Conservation (phyloP, 2,329 filamentous ascomycete genomes). For the Sarocladiaceae sp. region DNA sequence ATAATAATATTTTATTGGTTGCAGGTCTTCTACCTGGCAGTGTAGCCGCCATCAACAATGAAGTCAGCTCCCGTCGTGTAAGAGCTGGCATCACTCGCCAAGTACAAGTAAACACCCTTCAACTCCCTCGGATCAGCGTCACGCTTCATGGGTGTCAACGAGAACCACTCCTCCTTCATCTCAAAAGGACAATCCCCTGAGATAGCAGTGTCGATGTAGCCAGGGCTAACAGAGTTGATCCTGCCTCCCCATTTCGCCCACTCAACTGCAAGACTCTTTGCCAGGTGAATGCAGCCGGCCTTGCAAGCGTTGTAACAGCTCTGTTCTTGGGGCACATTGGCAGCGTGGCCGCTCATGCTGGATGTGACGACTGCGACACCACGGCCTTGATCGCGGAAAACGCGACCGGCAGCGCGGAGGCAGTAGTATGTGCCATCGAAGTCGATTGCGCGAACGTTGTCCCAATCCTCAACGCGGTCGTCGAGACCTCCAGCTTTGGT, state of each 20-base stretch:
- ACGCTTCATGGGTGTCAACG: slow-evolving; percentile 24
- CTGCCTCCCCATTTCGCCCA: slow-evolving; percentile 27
- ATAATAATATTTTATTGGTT: too few relatives aligned
- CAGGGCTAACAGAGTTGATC: slow-evolving; percentile 34
- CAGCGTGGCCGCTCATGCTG: too few relatives aligned
- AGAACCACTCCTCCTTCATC: slow-evolving; percentile 29
- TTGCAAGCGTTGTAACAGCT: slow-evolving; percentile 40
- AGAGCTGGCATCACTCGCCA: slow-evolving; percentile 27
- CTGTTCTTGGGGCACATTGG: slow-evolving; percentile 35
- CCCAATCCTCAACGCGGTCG: too few relatives aligned
- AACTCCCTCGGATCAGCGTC: slow-evolving; percentile 25
- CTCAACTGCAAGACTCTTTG: slow-evolving; percentile 36
- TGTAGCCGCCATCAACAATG: slow-evolving; percentile 26
- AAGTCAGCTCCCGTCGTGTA: slow-evolving; percentile 28
- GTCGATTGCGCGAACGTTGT: too few relatives aligned
- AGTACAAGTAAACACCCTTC: slow-evolving; percentile 26
- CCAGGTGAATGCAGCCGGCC: slow-evolving; percentile 35
- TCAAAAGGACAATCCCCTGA: slow-evolving; percentile 26
- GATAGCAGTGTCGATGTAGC: slow-evolving; percentile 33
- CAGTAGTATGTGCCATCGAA: too few relatives aligned
- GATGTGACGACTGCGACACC: too few relatives aligned
- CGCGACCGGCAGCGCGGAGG: too few relatives aligned
- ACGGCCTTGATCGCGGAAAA: too few relatives aligned
- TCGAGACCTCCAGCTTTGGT: too few relatives aligned
- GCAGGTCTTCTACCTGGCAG: slow-evolving; percentile 20